A percentile compares a stretch with the other conserved stretches of the same genome.
These are phyloP conservation scores for Citrullus amarus DNA, from an alignment of 306 rosid genomes.

Conservation along the genomic window DNA sequence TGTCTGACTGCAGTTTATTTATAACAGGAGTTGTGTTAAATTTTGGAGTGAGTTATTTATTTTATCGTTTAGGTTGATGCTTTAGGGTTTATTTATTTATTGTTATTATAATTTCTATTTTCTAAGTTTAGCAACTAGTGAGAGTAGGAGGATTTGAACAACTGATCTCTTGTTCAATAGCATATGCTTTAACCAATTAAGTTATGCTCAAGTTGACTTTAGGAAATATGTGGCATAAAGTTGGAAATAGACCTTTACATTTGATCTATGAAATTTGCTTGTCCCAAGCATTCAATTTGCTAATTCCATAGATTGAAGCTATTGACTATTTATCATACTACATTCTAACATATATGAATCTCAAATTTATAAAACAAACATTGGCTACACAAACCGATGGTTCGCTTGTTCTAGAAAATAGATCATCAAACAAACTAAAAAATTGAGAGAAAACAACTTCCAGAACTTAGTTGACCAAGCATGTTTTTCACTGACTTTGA, in stretches of 20 bases:
- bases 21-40: background rate
- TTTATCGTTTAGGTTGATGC: background rate
- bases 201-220: background rate
- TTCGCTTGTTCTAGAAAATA: background rate
- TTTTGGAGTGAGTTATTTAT: background rate
- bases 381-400: background rate
- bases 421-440: background rate
- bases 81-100: background rate
- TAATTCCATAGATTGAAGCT: background rate
- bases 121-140: no score
- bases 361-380: background rate
- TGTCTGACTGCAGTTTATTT: background rate
- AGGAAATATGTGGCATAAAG: background rate
- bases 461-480: background rate
- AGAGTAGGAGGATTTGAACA: no score
- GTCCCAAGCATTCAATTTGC: background rate
- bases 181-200: no score
- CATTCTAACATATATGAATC: background rate
- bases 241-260: background rate
- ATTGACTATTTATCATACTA: background rate
- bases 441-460: background rate
- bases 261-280: background rate
- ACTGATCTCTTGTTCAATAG: background rate
- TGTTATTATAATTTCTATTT: no score
- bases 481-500: background rate